Base-by-base conservation (phyloP, 768 basidiomycete genomes). In the Cystobasidium ongulense region DNA sequence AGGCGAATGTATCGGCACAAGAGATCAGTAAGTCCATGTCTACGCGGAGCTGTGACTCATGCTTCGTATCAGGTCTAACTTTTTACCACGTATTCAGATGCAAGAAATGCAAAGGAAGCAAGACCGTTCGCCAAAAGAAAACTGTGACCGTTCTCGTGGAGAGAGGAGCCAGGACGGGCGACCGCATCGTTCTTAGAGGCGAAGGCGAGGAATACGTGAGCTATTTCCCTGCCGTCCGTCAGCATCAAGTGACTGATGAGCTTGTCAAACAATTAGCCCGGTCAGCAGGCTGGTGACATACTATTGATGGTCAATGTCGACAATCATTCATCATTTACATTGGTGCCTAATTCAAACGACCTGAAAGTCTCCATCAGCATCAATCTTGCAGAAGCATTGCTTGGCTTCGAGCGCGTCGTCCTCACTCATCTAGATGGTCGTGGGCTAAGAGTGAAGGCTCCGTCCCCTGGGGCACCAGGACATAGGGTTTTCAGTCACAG, bases 391-490 rank as follows among this genome's bases (percentile, higher is more conserved):
- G 95, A 99, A 82, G 91, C 93, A 1, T 85, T 98, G 11, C 85
- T 96, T 66, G 95, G 95, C n/a, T 94, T 99, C 83, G 90, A 88
- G 59, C 87, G 95, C 31, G 88, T 97, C 75, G 82, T 96, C 27
- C 83, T 99, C 72, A 90, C 88, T 7, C 95, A 99, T 80, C 84
- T 99, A 35, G 95, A 99, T 79, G 93, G 93, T 11, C 87, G 92
- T 17, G 92, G 92, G n/a, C 85, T 97, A 64, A 87, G 86, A 41
- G 86, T 96, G 15, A 82, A 87, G 0, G 88, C 86, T 76, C 90
- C 90, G 3, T 35, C 52, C 1, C 84, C 86, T 0, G 87, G 88
- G 8, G 89, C 88, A 80, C 74, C 76, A 1, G 82, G 82, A 0
- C 80, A 81, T 75, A 72, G 80, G 41, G 86, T 93, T 23, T 68